Percentiles rank a stretch among this genome's conserved stretches.
Conservation (phyloP, 768 basidiomycete species). For the Pleurotus platypus region DNA sequence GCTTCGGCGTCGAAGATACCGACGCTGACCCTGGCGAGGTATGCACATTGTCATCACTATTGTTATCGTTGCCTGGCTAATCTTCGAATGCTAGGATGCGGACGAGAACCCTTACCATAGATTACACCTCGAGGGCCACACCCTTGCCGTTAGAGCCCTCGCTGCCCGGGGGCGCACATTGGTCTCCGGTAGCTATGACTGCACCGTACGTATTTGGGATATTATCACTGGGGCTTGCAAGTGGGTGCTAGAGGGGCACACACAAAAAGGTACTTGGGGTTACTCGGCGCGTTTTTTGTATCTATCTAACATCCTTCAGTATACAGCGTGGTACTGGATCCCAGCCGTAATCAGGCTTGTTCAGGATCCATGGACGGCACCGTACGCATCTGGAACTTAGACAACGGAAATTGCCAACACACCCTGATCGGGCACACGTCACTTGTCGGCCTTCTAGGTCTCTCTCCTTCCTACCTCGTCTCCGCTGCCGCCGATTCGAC, state of each 20-base stretch:
- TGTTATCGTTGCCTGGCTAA: neutral
- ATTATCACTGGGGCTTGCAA: constrained; percentile 79
- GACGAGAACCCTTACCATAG: constrained; percentile 87
- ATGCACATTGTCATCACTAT: constrained; percentile 24
- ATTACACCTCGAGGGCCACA: constrained; percentile 82
- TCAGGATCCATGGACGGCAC: constrained; percentile 99
- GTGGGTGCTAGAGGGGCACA: constrained; percentile 81
- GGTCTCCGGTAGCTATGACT: constrained; percentile 95
- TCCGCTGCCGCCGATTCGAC: constrained; percentile 97
- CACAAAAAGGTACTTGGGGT: constrained; percentile 72
- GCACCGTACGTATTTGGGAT: constrained; percentile 94
- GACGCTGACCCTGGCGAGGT: constrained; percentile 53
- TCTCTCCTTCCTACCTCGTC: constrained; percentile 87
- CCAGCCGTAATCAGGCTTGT: constrained; percentile 81
- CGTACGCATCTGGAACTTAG: constrained; percentile 91
- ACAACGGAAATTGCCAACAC: constrained; percentile 75
- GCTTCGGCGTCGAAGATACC: constrained; percentile 56
- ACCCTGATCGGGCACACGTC: constrained; percentile 90
- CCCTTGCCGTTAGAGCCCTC: constrained; percentile 88
- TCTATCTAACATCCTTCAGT: constrained; percentile 45
- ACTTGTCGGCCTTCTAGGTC: constrained; percentile 87
- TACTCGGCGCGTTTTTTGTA: neutral
- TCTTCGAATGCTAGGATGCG: constrained; percentile 40
- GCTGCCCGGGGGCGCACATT: constrained; percentile 86
- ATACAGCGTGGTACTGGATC: constrained; percentile 92